Conservation (phyloP, 805 yeast species). For the Ogataea pini region DNA sequence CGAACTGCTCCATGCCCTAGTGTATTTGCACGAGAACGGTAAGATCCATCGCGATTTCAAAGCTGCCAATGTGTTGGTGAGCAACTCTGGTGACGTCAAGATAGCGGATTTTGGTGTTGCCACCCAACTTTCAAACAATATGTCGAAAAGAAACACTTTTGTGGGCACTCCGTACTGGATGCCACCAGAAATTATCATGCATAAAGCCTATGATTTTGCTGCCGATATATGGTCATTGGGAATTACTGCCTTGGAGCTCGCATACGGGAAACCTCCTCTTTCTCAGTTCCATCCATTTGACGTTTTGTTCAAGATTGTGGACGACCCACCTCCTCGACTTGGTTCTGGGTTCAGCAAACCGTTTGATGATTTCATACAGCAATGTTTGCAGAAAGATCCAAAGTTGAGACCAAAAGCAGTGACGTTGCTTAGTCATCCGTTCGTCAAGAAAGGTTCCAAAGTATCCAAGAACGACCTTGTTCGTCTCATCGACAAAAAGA, state of each 20-base stretch:
- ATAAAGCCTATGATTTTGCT: conserved; percentile 59
- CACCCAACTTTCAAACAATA: conserved; percentile 62
- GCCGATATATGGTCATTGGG: conserved; percentile 85
- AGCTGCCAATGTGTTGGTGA: conserved; percentile 84
- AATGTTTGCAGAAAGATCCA: conserved; percentile 75
- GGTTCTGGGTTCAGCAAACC: conserved; percentile 36
- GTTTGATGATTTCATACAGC: conserved; percentile 66
- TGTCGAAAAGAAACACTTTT: conserved; percentile 51
- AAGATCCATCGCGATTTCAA: conserved; percentile 92
- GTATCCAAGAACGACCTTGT: conserved; percentile 35
- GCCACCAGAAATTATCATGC: conserved; percentile 61
- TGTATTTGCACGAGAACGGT: conserved; percentile 67
- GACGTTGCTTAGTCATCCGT: conserved; percentile 63
- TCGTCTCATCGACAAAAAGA: conserved; percentile 44
- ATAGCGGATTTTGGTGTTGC: conserved; percentile 97
- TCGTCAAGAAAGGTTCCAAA: conserved; percentile 45
- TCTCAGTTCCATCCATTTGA: conserved; percentile 56
- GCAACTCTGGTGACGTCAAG: conserved; percentile 72
- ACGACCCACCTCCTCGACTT: conserved; percentile 46
- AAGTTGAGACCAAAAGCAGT: conserved; percentile 63
- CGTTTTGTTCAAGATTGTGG: conserved; percentile 52
- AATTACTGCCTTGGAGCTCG: conserved; percentile 73
- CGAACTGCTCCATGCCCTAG: conserved; percentile 60
- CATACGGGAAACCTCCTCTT: conserved; percentile 72
- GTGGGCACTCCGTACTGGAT: conserved; percentile 68